These are phyloP conservation scores for Puccinia coronata DNA, from an alignment of 1,284 basidiomycete genomes.

Conservation along the genomic window DNA sequence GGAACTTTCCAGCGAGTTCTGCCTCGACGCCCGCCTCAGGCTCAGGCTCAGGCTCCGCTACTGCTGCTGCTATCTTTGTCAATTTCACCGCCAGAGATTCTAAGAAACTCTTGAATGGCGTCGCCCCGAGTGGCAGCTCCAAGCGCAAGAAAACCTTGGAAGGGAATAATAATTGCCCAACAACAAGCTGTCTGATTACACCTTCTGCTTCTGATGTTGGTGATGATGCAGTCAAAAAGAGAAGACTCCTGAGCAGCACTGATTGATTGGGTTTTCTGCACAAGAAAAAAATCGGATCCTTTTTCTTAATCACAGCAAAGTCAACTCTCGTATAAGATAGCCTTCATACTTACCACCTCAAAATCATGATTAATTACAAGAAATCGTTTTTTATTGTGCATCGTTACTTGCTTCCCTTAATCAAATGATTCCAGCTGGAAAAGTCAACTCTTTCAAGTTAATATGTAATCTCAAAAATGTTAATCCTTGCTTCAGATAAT, in stretches of 20 bases:
- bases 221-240: neutral
- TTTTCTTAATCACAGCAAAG: too few relatives aligned
- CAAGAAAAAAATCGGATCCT: too few relatives aligned
- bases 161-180: neutral
- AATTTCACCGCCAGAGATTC: constrained; percentile 55
- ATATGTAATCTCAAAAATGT: too few relatives aligned
- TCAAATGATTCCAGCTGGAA: too few relatives aligned
- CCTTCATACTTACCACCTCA: too few relatives aligned
- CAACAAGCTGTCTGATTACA: neutral
- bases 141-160: constrained; percentile 52
- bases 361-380: too few relatives aligned
- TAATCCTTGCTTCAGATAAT: too few relatives aligned
- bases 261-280: neutral
- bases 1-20: neutral
- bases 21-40: neutral
- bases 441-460: too few relatives aligned
- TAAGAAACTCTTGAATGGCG: constrained; percentile 53
- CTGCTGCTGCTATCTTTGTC: constrained; percentile 54
- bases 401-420: too few relatives aligned
- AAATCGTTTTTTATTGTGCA: too few relatives aligned
- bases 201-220: neutral
- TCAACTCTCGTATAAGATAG: too few relatives aligned
- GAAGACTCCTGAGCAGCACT: neutral
- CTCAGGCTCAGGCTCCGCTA: too few relatives aligned
- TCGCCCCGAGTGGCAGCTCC: constrained; percentile 55